These are phyloP conservation scores for Xylaria digitata DNA, from an alignment of 2,329 filamentous ascomycete species.

Conservation along the genomic window DNA sequence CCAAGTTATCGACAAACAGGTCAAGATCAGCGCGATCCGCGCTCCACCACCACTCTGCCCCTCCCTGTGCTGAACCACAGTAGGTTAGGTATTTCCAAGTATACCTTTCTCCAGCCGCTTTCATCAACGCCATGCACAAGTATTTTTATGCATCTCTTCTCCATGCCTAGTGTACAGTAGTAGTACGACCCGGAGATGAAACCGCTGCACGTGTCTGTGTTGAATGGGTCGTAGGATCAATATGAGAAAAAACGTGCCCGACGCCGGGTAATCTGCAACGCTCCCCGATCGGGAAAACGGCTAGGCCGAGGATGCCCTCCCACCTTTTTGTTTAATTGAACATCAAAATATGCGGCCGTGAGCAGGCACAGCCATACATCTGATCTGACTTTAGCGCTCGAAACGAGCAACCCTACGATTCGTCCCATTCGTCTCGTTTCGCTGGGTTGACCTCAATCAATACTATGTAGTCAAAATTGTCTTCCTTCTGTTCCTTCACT, in stretches of 20 bases:
- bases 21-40: conserved; percentile 25
- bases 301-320: neutral
- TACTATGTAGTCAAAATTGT: neutral
- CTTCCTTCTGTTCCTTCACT: conserved; percentile 6
- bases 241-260: conserved; percentile 27
- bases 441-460: neutral
- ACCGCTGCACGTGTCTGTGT: conserved; percentile 24
- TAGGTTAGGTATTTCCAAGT: too few relatives aligned
- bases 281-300: neutral
- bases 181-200: conserved; percentile 11
- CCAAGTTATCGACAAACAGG: conserved; percentile 21
- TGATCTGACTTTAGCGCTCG: neutral
- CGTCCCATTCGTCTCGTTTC: neutral
- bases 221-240: conserved; percentile 11
- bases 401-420: neutral
- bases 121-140: too few relatives aligned
- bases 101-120: neutral
- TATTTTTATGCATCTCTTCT: neutral
- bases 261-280: conserved; percentile 2
- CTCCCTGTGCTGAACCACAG: too few relatives aligned
- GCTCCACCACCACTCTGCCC: conserved; percentile 4
- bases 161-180: neutral
- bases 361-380: neutral
- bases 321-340: neutral
- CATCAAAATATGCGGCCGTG: neutral